Conservation (phyloP, 495 filamentous ascomycete genomes). For the Hyphodiscus hymeniophilus region DNA sequence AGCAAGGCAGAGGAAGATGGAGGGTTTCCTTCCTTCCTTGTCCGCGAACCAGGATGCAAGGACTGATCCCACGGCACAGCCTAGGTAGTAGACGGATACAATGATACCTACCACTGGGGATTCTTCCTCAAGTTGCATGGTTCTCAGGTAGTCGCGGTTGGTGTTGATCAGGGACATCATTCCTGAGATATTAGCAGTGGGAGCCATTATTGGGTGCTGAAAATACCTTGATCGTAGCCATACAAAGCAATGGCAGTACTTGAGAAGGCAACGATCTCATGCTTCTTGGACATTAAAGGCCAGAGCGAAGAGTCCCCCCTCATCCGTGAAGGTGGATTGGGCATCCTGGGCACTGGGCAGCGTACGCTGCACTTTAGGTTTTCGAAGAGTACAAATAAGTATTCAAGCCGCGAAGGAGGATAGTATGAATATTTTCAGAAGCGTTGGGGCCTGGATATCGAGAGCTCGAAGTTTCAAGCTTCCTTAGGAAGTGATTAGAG, state of each 20-base stretch:
- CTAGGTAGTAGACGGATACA: constrained; percentile 51
- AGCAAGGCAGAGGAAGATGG: constrained; percentile 41
- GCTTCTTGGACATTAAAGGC: constrained; percentile 27
- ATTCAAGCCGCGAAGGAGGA: no score
- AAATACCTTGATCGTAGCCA: constrained; percentile 40
- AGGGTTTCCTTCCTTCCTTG: constrained; percentile 37
- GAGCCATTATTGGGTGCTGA: neutral
- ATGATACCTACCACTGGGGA: constrained; percentile 46
- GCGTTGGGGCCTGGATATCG: no score
- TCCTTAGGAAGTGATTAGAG: no score
- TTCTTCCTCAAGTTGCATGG: constrained; percentile 41
- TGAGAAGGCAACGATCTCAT: constrained; percentile 40
- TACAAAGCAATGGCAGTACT: constrained; percentile 51
- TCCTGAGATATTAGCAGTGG: constrained; percentile 18
- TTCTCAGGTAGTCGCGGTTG: constrained; percentile 43
- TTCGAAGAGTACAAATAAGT: no score
- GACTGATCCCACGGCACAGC: constrained; percentile 44
- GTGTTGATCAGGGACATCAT: constrained; percentile 57
- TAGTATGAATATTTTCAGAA: no score
- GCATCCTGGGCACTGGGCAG: constrained; percentile 14
- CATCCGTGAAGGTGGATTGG: constrained; percentile 9
- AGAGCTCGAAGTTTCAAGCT: no score
- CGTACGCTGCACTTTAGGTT: no score
- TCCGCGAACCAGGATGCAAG: constrained; percentile 41
- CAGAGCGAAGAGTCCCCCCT: constrained; percentile 3